phyloP scores from a whole-genome alignment of 2,329 filamentous ascomycete species.

The Incumbomyces delicatus region DNA sequence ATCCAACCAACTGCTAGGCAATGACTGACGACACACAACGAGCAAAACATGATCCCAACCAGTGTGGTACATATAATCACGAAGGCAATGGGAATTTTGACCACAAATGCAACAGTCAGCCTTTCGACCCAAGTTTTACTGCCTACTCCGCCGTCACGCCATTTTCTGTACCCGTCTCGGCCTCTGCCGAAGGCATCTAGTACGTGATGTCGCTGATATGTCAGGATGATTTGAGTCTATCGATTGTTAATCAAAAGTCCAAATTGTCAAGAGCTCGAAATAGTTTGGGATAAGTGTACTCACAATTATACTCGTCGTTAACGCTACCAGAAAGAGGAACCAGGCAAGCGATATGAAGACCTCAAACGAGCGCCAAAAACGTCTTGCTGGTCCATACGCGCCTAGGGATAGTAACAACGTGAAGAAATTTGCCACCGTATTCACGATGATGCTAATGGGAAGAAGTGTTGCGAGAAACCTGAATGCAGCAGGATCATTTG shows the following conservation, averaged over 20 bases:
- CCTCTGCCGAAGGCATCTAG: constrained; percentile 14
- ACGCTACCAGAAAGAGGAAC: constrained; percentile 14
- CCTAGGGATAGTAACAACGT: constrained; percentile 14
- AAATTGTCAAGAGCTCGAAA: neutral
- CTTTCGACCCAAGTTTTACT: constrained; percentile 13
- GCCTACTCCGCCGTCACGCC: constrained; percentile 12
- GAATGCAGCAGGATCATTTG: constrained; percentile 11
- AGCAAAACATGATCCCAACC: constrained; percentile 15
- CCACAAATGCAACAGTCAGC: constrained; percentile 14
- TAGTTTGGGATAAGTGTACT: neutral
- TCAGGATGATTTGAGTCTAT: constrained; percentile 8
- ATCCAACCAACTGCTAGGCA: constrained; percentile 15
- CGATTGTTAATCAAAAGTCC: neutral
- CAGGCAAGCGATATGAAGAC: constrained; percentile 14
- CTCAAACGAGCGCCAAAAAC: constrained; percentile 12
- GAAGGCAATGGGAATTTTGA: constrained; percentile 11
- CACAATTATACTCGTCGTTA: constrained; percentile 11
- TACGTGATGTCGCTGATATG: constrained; percentile 14
- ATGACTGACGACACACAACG: constrained; percentile 11
- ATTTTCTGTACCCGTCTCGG: constrained; percentile 10
- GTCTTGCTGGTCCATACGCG: constrained; percentile 11
- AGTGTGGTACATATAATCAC: constrained; percentile 12
- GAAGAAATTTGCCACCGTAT: constrained; percentile 14
- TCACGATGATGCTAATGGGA: constrained; percentile 11
- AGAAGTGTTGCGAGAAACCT: constrained; percentile 13